Percentiles rank a stretch among this genome's conserved stretches.
phyloP scores from a whole-genome alignment of 2,329 filamentous ascomycete species.

The Calonectria montana region DNA sequence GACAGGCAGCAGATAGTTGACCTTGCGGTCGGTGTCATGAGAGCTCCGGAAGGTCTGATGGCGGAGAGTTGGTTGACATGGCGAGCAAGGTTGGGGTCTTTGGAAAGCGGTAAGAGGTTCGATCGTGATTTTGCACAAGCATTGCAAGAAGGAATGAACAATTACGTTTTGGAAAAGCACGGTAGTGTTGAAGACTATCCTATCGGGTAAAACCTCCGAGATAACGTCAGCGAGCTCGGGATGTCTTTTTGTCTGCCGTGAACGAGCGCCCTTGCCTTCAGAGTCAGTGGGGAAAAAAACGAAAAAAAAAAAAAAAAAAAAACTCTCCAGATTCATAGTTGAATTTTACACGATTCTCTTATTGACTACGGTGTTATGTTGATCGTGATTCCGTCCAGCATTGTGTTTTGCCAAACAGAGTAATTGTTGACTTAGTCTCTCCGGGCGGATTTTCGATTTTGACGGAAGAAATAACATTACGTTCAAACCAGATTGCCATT shows the following conservation, averaged over 20 bases:
- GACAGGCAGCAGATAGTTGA: slow-evolving; percentile 53
- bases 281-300: not conserved
- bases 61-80: slow-evolving; percentile 61
- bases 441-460: not conserved
- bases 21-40: slow-evolving; percentile 56
- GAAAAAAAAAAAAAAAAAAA: not conserved
- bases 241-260: not conserved
- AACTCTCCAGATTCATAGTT: not conserved
- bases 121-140: slow-evolving; percentile 51
- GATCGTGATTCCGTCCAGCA: not conserved
- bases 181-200: slow-evolving; percentile 45
- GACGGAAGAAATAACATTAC: not conserved
- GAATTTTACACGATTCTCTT: not conserved
- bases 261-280: not conserved
- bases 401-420: not conserved
- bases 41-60: slow-evolving; percentile 56
- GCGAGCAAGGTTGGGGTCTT: slow-evolving; percentile 51
- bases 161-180: slow-evolving; percentile 51
- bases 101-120: slow-evolving; percentile 49
- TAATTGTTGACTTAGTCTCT: not conserved
- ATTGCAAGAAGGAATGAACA: slow-evolving; percentile 51
- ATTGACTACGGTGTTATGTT: not conserved
- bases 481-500: no score
- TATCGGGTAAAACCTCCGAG: slow-evolving; percentile 39
- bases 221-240: slow-evolving; percentile 31